These are phyloP conservation scores for Mycena metata DNA, from an alignment of 768 basidiomycete species.

Conservation along the genomic window DNA sequence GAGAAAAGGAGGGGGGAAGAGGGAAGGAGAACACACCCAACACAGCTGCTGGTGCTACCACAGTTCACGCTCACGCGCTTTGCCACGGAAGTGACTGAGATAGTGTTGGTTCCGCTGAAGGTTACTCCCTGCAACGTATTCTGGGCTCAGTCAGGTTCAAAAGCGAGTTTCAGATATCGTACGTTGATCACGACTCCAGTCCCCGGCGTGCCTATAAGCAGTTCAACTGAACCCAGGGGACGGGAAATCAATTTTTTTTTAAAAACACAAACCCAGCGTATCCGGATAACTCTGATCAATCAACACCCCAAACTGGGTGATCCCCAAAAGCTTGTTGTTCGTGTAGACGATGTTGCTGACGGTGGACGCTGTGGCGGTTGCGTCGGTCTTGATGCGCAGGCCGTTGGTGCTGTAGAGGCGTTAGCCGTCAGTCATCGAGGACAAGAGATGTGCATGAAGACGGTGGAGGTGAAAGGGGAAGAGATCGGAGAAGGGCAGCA, in stretches of 20 bases:
- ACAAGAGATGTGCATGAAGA: conserved; percentile 10
- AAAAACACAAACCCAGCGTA: conserved; percentile 21
- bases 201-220: conserved; percentile 28
- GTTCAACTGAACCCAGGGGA: neutral
- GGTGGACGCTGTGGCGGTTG: conserved; percentile 29
- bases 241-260: no score
- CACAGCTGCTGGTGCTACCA: neutral
- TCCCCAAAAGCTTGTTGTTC: conserved; percentile 33
- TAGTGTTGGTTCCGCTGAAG: conserved; percentile 2
- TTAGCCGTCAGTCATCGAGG: conserved; percentile 15
- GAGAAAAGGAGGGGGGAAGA: conserved; percentile 9
- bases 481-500: conserved; percentile 15
- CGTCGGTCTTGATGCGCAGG: conserved; percentile 24
- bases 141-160: neutral
- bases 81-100: neutral
- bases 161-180: neutral
- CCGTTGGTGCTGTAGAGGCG: conserved; percentile 31
- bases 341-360: conserved; percentile 35
- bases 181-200: conserved; percentile 39
- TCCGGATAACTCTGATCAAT: conserved; percentile 38
- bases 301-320: conserved; percentile 35
- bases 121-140: conserved; percentile 9
- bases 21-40: conserved; percentile 17
- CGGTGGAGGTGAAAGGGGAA: conserved; percentile 6
- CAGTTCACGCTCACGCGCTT: conserved; percentile 2